Base-by-base conservation (phyloP, 257 asterid genomes). In the Lavandula angustifolia region DNA sequence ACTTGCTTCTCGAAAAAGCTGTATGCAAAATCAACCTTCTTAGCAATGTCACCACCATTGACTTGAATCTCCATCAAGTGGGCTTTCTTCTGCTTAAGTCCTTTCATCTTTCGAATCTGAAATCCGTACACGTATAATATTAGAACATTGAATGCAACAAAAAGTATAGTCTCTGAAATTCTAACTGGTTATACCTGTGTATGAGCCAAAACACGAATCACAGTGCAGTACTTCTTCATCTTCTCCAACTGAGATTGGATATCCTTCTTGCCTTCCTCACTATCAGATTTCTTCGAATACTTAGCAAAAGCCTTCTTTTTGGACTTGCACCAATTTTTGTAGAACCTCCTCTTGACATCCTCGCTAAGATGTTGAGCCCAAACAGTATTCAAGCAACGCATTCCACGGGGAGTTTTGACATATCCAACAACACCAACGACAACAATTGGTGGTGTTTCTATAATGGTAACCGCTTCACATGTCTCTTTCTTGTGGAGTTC, bases 401-500 rank as follows among this genome's bases (percentile, higher is more conserved):
- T 92, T 4, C 95, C 96, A 22, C 85, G 86, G 7, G 95, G 95
- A 6, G 95, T 88, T 60, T 82, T 89, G 37, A 86, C 85, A 60
- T 86, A 89, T 5, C 96, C 96, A 58, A 89, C 96, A 67, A 86
- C 81, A 12, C 96, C 96, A 64, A 89, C 96, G 48, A 89, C 84
- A 18, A 89, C 37, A 77, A 89, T 84, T 4, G 96, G 95, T 34
- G 96, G 96, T 1, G 95, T 81, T 70, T 89, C 96, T 0, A 89
- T 64, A 2, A 89, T 75, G 9, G 96, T 89, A 3, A 89, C 96
- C 41, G 96, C 96, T 62, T 89, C 96, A 35, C 95, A 86, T 0
- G 96, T 84, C 71, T 89, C 96, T 43, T 89, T 89, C 86, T 89
- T 86, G 80, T 89, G 92, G 35, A 89, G 85, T 73, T 89, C 95